Base-by-base conservation (phyloP, 371 early-diverging fungal species). In the Mortierella sp. region DNA sequence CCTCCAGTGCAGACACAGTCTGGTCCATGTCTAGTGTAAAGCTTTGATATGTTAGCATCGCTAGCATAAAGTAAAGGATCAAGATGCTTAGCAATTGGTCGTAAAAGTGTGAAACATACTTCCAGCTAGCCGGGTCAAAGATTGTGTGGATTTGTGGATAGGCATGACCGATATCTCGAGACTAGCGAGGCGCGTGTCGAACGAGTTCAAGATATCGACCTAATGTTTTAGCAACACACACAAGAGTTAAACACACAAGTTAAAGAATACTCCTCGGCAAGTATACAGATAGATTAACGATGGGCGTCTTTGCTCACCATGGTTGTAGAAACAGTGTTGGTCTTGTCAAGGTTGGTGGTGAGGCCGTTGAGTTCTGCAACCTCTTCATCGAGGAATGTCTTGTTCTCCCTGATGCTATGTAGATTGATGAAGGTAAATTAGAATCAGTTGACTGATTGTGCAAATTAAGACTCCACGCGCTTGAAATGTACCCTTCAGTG, bases 81-180 rank as follows among this genome's bases (percentile, higher is more conserved):
- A 21, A 19, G 66, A 67, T 48, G 10, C 22, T 24, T 43, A 4
- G 6, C 62, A 43, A 4, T 8, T 21, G n/a, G 47, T 21, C 15
- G 41, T 21, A 24, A 21, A 22, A 40, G 10, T n/a, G 11, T 22
- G 4, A 41, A 3, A 66, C 84, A 21, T 89, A 96, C 95, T 96
- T 76, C 93, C 94, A 38, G 95, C 94, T 0, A 95, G 82, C 33
- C 88, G 87, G 0, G 96, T 96, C 58, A 97, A 82, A 75, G 92
- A 92, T 68, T 95, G 94, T 6, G 97, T 97, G 13, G 95, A 90
- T 65, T 89, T 90, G 76, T 97, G 95, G 60, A 97, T 97, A 3
- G 97, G 97, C 36, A 94, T 75, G 10, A 96, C 95, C 4, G 94
- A 92, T 4, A 90, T 87, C 68, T 96, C 96, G 19, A 97, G 85